These are phyloP conservation scores for Tilletia caries DNA, from an alignment of 1,284 basidiomycete species.

Conservation along the genomic window DNA sequence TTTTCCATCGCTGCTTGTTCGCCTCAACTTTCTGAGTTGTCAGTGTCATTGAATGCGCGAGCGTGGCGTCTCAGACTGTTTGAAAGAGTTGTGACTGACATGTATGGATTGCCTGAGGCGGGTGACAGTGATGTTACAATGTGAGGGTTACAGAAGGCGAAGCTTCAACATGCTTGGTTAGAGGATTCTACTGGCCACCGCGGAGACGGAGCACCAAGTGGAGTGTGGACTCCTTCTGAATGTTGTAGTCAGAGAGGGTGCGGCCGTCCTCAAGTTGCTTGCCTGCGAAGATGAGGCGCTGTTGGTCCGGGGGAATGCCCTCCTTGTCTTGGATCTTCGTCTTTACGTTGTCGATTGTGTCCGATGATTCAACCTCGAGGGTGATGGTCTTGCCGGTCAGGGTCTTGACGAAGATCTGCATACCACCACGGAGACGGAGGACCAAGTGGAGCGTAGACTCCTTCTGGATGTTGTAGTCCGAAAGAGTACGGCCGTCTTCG, in stretches of 20 bases:
- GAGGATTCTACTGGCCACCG: slow-evolving; percentile 5
- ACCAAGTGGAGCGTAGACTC: slow-evolving; percentile 97
- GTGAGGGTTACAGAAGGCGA: too few species aligned
- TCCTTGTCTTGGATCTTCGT: slow-evolving; percentile 52
- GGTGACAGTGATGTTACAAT: slow-evolving; percentile 1
- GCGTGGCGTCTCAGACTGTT: too few species aligned
- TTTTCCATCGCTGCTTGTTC: background rate
- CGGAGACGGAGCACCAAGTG: slow-evolving; percentile 79
- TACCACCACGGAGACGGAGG: slow-evolving; percentile 62
- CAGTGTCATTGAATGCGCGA: too few species aligned
- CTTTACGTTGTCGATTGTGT: slow-evolving; percentile 55
- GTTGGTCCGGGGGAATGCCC: slow-evolving; percentile 88
- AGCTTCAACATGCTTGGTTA: too few species aligned
- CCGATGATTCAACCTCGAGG: slow-evolving; percentile 55
- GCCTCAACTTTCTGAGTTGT: too few species aligned
- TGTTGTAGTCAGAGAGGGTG: slow-evolving; percentile 62
- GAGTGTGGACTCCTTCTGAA: slow-evolving; percentile 98
- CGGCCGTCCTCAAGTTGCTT: slow-evolving; percentile 74
- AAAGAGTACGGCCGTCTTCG: slow-evolving; percentile 54
- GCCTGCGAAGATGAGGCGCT: slow-evolving; percentile 95
- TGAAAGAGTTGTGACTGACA: too few species aligned
- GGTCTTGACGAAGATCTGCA: slow-evolving; percentile 50
- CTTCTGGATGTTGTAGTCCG: slow-evolving; percentile 82
- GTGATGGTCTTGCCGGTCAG: slow-evolving; percentile 55
- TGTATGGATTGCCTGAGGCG: too few species aligned